Evolutionary conservation across 2,329 filamentous ascomycete species (phyloP), one percentile per base, ranked within the genome.

Genomic region (Fusarium multiceps): DNA sequence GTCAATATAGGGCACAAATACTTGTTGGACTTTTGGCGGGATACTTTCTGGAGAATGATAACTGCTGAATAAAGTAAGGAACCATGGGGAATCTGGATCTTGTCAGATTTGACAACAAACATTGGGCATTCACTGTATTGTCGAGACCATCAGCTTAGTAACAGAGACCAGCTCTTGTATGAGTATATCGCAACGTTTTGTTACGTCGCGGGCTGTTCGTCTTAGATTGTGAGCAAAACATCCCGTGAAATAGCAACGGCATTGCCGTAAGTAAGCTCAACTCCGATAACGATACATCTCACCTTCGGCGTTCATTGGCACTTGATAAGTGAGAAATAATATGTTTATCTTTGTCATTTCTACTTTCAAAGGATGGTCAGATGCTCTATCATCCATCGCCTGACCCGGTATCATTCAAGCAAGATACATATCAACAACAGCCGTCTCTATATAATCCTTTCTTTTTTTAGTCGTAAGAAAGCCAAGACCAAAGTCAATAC

Each of bases 341-440:
- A 63, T 71, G 63, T 68, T 50, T 54, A 30, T 67, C 40, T 65
- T 61, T 40, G 27, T 57, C 40, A 46, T 68, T 65, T 63, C 55
- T 66, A 68, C 59, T 64, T 49, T 47, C 46, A 59, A 50, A 47
- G 57, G 45, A 27, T 47, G 47, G 60, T 51, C 58, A 71, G 58
- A 65, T 71, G 63, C 43, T 74, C 60, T 70, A 74, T 68, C 50
- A 56, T 49, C 55, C 66, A 63, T 63, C 63, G 63, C 55, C 58
- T 50, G 55, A 61, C 51, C 50, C 65, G 62, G 64, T 74, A 71
- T 71, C 71, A 67, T 72, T 68, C 46, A 56, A 50, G 43, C 53
- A 59, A 68, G 25, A 55, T 65, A 27, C 42, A 20, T 43, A 67
- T 67, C 63, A 70, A 66, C 66, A 64, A 58, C 8, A 34, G 30